Base-by-base conservation (phyloP, 2,329 filamentous ascomycete species). In the Penicillium sp. region DNA sequence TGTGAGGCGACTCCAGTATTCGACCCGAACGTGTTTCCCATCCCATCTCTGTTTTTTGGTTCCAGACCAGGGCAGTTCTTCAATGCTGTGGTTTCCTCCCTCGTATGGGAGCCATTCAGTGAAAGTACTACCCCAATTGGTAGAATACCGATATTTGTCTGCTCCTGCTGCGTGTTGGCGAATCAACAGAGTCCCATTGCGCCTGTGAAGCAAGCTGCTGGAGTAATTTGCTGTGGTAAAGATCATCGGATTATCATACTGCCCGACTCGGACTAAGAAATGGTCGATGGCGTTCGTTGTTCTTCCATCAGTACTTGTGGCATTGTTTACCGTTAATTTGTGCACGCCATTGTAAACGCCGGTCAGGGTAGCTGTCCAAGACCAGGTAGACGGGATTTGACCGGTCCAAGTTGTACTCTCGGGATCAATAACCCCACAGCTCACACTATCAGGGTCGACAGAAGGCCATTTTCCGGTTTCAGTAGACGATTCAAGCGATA, bases 291-390 rank as follows among this genome's bases (percentile, higher is more conserved):
- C 75, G 45, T 79, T 73, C 0, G 83, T 86, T 25, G 72, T 72
- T 4, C 66, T 68, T 2, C 76, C 77, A 22, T 73, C 70, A 5
- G 69, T 66, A 38, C 74, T 77, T 3, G 77, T 77, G 19, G 79
- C 77, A 60, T 86, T 86, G 48, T 75, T 78, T 43, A 88, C 71
- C 0, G 80, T 84, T 50, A 88, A 65, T 31, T 77, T 75, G 65
- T 88, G 82, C 19, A 88, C 74, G 30, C 85, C 85, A 57, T 88
- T 81, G 9, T 81, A 80, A 1, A 87, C 82, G 44, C 82, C 79
- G 9, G 73, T 75, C 26, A 88, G 66, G 7, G 74, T 81, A 14
- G 79, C 80, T 2, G 73, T 77, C 70, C 81, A 83, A 16, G 71
- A 72, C 82, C 83, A 88, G 5, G 72, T 69, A 1, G 78, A 81